A percentile compares a stretch with the other conserved stretches of the same genome.
These are phyloP conservation scores for Trichoderma lentiforme DNA, from an alignment of 2,329 filamentous ascomycete genomes.

Conservation along the genomic window DNA sequence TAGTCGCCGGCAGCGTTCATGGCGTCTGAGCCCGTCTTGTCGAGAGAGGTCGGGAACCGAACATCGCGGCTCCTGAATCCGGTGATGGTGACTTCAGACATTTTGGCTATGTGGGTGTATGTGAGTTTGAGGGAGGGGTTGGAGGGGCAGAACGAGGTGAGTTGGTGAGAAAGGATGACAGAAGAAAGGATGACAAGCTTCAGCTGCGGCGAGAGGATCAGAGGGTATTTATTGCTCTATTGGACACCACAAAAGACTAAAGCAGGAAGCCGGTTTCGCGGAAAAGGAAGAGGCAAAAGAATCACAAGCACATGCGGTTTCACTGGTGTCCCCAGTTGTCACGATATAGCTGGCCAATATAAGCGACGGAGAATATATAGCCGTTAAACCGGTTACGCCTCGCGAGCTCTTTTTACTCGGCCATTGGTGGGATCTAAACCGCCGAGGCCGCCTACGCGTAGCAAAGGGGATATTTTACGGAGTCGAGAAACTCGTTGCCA, in stretches of 20 bases:
- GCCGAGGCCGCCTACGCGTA: neutral
- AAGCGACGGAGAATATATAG: conserved; percentile 12
- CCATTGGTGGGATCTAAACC: conserved; percentile 4
- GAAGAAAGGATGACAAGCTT: neutral
- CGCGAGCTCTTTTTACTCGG: neutral
- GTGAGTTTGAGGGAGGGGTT: neutral
- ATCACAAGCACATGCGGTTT: neutral
- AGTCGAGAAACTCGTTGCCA: neutral
- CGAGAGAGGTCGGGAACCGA: conserved; percentile 84
- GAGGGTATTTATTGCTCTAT: conserved; percentile 12
- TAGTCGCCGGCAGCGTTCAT: conserved; percentile 96
- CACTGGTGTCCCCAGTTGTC: neutral
- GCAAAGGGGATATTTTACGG: neutral
- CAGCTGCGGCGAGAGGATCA: neutral
- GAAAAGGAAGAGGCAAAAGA: neutral
- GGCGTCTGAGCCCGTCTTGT: conserved; percentile 94
- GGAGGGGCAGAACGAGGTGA: neutral
- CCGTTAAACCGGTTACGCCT: neutral
- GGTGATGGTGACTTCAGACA: conserved; percentile 63
- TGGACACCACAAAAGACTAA: neutral
- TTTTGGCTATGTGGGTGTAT: conserved; percentile 19
- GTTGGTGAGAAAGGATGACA: neutral
- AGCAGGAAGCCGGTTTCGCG: neutral
- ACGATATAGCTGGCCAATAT: neutral
- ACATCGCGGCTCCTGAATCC: conserved; percentile 70